A percentile compares a stretch with the other conserved stretches of the same genome.
Conservation (phyloP, 2,329 filamentous ascomycete species). For the Aureobasidium sp. region DNA sequence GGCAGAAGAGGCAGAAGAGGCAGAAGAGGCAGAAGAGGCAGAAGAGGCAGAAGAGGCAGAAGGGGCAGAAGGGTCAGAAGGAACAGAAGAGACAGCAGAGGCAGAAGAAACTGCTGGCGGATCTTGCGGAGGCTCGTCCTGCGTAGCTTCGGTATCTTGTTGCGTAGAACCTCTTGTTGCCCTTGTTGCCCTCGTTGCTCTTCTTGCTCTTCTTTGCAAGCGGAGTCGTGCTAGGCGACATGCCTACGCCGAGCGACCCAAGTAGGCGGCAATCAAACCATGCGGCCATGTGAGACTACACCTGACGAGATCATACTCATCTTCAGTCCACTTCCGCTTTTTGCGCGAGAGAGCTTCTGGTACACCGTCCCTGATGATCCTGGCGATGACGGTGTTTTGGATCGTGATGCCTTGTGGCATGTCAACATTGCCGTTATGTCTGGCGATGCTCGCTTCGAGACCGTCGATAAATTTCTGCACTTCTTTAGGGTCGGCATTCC, state of each 20-base stretch:
- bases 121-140: neutral
- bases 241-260: neutral
- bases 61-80: neutral
- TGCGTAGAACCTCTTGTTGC: neutral
- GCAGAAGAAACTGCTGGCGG: neutral
- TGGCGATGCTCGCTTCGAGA: neutral
- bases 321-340: neutral
- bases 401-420: neutral
- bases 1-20: too few relatives aligned
- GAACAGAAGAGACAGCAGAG: neutral
- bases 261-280: neutral
- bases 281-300: neutral
- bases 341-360: neutral
- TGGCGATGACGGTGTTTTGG: neutral
- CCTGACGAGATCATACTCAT: neutral
- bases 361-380: neutral
- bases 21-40: too few relatives aligned
- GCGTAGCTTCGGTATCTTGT: neutral
- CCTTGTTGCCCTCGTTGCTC: neutral
- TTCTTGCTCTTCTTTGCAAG: too few relatives aligned
- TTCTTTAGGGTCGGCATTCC: neutral
- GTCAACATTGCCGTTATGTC: neutral
- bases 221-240: neutral
- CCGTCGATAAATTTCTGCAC: neutral
- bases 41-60: neutral